Evolutionary conservation across 2,329 filamentous ascomycete genomes (phyloP).

Genomic region (Monosporascus sp.): DNA sequence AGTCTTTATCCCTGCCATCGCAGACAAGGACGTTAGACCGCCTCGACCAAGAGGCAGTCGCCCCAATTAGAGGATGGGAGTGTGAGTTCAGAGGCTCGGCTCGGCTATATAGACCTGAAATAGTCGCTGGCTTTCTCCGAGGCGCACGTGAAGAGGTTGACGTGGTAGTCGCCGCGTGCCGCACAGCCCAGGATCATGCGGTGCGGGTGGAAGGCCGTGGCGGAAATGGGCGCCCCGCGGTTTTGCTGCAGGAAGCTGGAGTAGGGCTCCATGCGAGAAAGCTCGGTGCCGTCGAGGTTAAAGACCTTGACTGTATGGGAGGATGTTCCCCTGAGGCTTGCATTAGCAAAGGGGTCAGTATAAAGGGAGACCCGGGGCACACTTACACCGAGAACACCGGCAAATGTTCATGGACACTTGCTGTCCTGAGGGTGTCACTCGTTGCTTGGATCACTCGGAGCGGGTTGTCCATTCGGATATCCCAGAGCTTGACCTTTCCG

Average conservation of each 20-base stretch:
- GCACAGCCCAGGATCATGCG: conserved; percentile 85
- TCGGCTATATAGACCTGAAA: conserved; percentile 13
- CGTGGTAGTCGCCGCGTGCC: conserved; percentile 78
- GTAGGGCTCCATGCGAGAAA: conserved; percentile 85
- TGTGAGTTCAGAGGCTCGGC: too few relatives aligned
- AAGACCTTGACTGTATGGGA: conserved; percentile 86
- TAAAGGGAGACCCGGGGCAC: not conserved
- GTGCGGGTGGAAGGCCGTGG: conserved; percentile 93
- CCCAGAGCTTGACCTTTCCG: conserved; percentile 93
- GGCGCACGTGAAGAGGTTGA: conserved; percentile 79
- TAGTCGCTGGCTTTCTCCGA: conserved; percentile 33
- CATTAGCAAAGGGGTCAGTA: conserved; percentile 19
- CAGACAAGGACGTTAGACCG: too few relatives aligned
- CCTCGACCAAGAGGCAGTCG: too few relatives aligned
- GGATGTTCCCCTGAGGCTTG: conserved; percentile 67
- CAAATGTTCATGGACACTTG: conserved; percentile 92
- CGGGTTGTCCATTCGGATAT: conserved; percentile 80
- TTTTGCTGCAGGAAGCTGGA: conserved; percentile 81
- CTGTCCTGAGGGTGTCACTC: conserved; percentile 71
- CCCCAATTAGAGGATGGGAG: too few relatives aligned
- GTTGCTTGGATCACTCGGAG: conserved; percentile 71
- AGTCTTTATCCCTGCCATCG: too few relatives aligned
- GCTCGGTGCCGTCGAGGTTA: conserved; percentile 75
- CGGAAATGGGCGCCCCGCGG: conserved; percentile 74
- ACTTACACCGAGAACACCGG: conserved; percentile 92